These are phyloP conservation scores for Candida coquimbonensis DNA, from an alignment of 805 yeast species.

Conservation along the genomic window DNA sequence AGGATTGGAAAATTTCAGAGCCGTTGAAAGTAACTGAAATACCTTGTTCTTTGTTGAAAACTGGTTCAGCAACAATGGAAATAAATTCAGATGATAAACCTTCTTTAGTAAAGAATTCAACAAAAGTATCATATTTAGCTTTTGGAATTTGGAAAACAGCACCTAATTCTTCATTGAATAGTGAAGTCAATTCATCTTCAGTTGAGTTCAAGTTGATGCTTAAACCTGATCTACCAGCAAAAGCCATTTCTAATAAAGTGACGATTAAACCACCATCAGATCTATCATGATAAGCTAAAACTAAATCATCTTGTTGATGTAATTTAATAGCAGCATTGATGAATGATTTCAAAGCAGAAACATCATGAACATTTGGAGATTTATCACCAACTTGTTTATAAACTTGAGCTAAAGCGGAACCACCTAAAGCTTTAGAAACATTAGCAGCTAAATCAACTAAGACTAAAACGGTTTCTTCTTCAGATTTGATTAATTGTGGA, in stretches of 20 bases:
- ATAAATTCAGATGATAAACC: slow-evolving; percentile 53
- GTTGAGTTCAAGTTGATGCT: slow-evolving; percentile 39
- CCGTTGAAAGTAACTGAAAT: slow-evolving; percentile 44
- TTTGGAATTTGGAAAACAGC: slow-evolving; percentile 83
- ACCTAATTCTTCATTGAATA: slow-evolving; percentile 93
- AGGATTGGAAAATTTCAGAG: slow-evolving; percentile 36
- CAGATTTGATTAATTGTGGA: slow-evolving; percentile 56
- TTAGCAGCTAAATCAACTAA: slow-evolving; percentile 71
- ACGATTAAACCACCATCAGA: slow-evolving; percentile 94
- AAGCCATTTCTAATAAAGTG: slow-evolving; percentile 90
- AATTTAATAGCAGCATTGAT: slow-evolving; percentile 62
- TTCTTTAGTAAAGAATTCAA: slow-evolving; percentile 43
- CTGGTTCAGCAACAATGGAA: slow-evolving; percentile 64
- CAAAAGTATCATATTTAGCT: slow-evolving; percentile 48
- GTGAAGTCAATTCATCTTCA: slow-evolving; percentile 40
- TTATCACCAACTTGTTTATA: slow-evolving; percentile 79
- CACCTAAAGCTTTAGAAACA: slow-evolving; percentile 63
- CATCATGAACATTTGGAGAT: slow-evolving; percentile 77
- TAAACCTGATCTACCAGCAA: slow-evolving; percentile 88
- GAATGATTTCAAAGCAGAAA: slow-evolving; percentile 57
- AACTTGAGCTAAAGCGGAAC: slow-evolving; percentile 92
- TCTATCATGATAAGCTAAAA: slow-evolving; percentile 88
- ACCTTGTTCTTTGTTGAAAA: slow-evolving; percentile 45
- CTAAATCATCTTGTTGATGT: slow-evolving; percentile 52
- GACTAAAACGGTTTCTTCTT: slow-evolving; percentile 56